These are phyloP conservation scores for Gossypium davidsonii DNA, from an alignment of 441 rosid species.

Conservation along the genomic window DNA sequence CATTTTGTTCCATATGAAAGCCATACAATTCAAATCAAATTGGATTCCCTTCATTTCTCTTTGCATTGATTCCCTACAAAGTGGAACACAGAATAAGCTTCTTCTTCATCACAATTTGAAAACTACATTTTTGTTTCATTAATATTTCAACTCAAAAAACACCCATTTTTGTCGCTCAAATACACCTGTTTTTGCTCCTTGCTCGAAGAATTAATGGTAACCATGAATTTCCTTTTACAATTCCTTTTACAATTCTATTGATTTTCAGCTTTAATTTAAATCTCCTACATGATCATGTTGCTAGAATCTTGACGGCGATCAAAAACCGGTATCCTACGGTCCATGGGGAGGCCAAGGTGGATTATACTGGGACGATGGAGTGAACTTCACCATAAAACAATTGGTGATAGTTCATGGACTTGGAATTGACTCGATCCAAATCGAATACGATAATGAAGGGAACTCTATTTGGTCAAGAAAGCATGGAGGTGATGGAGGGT, in stretches of 20 bases:
- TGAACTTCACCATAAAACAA: conserved; percentile 50
- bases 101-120: conserved; percentile 8
- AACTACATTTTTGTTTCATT: background rate
- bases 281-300: conserved; percentile 12
- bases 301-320: conserved; percentile 45
- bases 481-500: conserved; percentile 78
- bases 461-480: conserved; percentile 62
- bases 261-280: background rate
- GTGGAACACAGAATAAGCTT: conserved; percentile 37
- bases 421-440: conserved; percentile 65
- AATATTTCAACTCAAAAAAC: background rate
- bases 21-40: background rate
- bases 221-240: background rate
- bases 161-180: background rate
- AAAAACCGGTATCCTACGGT: conserved; percentile 51
- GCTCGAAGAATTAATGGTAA: conserved; percentile 17
- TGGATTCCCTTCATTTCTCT: conserved; percentile 22
- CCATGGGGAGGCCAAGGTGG: conserved; percentile 88
- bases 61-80: conserved; percentile 19
- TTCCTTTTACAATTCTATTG: conserved; percentile 4
- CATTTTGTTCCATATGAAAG: background rate
- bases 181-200: background rate
- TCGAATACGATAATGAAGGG: conserved; percentile 68
- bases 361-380: conserved; percentile 67
- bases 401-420: conserved; percentile 54